phyloP scores from a whole-genome alignment of 352 stramenopile species.

The Globisporangium orthogonon region DNA sequence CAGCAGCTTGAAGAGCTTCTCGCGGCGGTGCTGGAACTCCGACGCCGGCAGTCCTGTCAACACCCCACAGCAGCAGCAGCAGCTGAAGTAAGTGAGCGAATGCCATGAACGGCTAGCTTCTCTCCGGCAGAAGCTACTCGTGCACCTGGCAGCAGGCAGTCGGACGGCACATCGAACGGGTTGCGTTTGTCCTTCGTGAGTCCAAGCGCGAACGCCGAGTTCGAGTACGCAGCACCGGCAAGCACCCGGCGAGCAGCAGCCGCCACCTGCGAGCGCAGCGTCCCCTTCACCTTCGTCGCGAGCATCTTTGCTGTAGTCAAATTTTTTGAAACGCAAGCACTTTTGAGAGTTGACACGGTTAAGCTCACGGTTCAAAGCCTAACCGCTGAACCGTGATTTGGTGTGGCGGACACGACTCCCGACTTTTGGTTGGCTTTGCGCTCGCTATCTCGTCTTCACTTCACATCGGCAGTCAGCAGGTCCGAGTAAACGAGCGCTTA shows the following conservation, averaged over 20 bases:
- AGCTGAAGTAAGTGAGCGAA: no score
- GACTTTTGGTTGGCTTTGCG: no score
- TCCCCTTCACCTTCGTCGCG: background rate
- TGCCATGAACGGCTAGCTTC: no score
- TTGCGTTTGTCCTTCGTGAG: conserved; percentile 24
- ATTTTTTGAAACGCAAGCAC: background rate
- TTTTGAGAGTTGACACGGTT: no score
- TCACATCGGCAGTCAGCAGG: no score
- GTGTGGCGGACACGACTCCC: no score
- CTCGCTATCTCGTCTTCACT: no score
- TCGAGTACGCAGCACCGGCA: conserved; percentile 2
- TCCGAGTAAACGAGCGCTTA: no score
- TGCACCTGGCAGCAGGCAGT: conserved; percentile 45
- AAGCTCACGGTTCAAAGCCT: no score
- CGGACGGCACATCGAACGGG: conserved; percentile 40
- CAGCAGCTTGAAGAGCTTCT: conserved; percentile 53
- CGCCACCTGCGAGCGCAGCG: no score
- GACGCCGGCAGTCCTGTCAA: conserved; percentile 36
- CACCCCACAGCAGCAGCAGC: background rate
- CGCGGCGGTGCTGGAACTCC: conserved; percentile 61
- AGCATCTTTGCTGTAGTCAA: background rate
- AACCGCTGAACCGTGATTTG: no score
- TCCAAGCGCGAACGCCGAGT: conserved; percentile 23
- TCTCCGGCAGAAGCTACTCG: no score
- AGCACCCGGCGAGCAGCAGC: background rate